A percentile compares a stretch with the other conserved stretches of the same genome.
Conservation (phyloP, 2,329 filamentous ascomycete genomes). For the Penicillium sp. region DNA sequence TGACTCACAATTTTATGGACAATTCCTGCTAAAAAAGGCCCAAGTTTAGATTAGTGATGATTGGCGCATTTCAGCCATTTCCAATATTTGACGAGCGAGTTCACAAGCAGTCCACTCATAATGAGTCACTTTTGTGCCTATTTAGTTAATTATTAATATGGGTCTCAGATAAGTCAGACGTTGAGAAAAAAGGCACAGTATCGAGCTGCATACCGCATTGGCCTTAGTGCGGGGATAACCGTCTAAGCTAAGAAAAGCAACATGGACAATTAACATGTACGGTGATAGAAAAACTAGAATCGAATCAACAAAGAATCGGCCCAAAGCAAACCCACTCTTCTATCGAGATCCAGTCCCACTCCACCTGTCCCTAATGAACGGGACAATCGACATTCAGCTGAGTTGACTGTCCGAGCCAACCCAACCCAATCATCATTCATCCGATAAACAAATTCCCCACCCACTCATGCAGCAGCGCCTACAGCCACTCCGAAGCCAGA, state of each 20-base stretch:
- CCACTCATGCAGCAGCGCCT: neutral
- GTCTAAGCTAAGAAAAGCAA: neutral
- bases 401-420: too few species aligned
- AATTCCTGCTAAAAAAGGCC: neutral
- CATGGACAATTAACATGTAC: too few species aligned
- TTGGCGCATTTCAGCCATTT: neutral
- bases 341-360: too few species aligned
- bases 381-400: too few species aligned
- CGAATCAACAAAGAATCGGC: too few species aligned
- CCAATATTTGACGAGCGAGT: neutral
- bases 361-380: too few species aligned
- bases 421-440: too few species aligned
- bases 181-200: neutral
- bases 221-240: neutral
- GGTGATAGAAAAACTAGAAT: too few species aligned
- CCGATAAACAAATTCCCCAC: too few species aligned
- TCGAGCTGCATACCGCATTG: neutral
- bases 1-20: neutral
- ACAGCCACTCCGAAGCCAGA: neutral
- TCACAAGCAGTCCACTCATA: neutral
- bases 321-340: too few species aligned
- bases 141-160: neutral
- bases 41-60: neutral
- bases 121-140: neutral
- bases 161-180: neutral